Conservation (phyloP, 768 basidiomycete genomes). For the Cantharellus anzutake region DNA sequence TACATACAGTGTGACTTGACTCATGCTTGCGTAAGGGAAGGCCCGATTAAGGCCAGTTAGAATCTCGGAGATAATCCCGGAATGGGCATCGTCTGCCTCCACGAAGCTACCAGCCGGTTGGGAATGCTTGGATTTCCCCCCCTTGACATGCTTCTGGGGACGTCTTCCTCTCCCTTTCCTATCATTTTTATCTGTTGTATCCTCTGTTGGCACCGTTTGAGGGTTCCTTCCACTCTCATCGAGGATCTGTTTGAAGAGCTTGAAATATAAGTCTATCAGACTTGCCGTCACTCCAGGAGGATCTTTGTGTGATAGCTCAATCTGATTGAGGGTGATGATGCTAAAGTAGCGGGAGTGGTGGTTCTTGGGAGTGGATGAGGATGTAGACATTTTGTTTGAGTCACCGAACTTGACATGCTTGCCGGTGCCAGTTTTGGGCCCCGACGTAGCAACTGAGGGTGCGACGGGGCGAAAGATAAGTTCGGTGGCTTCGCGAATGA, state of each 20-base stretch:
- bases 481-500: constrained; percentile 71
- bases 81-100: constrained; percentile 62
- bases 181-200: constrained; percentile 15
- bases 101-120: constrained; percentile 29
- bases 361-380: constrained; percentile 19
- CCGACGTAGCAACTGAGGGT: constrained; percentile 6
- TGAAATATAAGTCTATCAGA: constrained; percentile 82
- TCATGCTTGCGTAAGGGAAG: constrained; percentile 75
- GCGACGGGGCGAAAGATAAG: constrained; percentile 47
- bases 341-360: constrained; percentile 81
- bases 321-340: constrained; percentile 86
- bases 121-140: constrained; percentile 16
- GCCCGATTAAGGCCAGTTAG: constrained; percentile 91
- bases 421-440: constrained; percentile 11
- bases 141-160: constrained; percentile 17
- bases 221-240: constrained; percentile 30
- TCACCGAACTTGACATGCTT: too few relatives aligned
- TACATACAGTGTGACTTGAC: constrained; percentile 23
- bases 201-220: constrained; percentile 14
- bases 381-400: constrained; percentile 10
- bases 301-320: constrained; percentile 48
- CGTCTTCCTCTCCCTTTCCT: constrained; percentile 18
- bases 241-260: constrained; percentile 78
- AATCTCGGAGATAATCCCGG: constrained; percentile 73
- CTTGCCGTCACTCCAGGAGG: constrained; percentile 45